Conservation (phyloP, 352 stramenopile genomes). For the Phytophthora cactorum region DNA sequence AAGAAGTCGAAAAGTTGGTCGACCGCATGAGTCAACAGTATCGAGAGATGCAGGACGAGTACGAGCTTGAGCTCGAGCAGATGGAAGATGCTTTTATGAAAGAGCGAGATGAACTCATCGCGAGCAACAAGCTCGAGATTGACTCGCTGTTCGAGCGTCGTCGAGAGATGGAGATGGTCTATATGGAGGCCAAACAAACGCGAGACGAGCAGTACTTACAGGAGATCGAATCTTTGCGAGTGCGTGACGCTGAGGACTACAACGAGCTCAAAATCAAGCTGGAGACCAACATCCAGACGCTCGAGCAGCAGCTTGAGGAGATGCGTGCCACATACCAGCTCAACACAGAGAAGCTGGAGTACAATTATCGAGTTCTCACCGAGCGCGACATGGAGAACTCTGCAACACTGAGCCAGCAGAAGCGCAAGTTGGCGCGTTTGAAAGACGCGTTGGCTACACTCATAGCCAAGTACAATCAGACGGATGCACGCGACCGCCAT, state of each 20-base stretch:
- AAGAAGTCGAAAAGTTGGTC: conserved; percentile 92
- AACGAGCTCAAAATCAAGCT: conserved; percentile 97
- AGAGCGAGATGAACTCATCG: conserved; percentile 91
- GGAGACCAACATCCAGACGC: conserved; percentile 96
- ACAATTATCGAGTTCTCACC: conserved; percentile 96
- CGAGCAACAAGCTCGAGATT: conserved; percentile 91
- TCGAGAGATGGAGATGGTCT: conserved; percentile 93
- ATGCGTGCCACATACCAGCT: conserved; percentile 96
- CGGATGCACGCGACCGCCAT: conserved; percentile 83
- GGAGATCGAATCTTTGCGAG: conserved; percentile 92
- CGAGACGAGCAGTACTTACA: conserved; percentile 88
- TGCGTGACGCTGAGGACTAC: conserved; percentile 94
- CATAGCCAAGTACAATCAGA: conserved; percentile 93
- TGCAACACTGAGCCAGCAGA: conserved; percentile 92
- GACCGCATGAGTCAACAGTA: conserved; percentile 92
- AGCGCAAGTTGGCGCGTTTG: conserved; percentile 92
- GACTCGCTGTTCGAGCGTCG: conserved; percentile 93
- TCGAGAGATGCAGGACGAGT: conserved; percentile 93
- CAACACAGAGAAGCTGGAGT: conserved; percentile 97
- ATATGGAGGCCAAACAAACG: conserved; percentile 93
- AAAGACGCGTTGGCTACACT: conserved; percentile 92
- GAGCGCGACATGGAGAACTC: conserved; percentile 96
- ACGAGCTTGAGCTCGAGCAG: conserved; percentile 92
- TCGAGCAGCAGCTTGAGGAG: conserved; percentile 96
- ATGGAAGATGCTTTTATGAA: conserved; percentile 95